These are phyloP conservation scores for Nemania sp. DNA, from an alignment of 2,329 filamentous ascomycete species.

Conservation along the genomic window DNA sequence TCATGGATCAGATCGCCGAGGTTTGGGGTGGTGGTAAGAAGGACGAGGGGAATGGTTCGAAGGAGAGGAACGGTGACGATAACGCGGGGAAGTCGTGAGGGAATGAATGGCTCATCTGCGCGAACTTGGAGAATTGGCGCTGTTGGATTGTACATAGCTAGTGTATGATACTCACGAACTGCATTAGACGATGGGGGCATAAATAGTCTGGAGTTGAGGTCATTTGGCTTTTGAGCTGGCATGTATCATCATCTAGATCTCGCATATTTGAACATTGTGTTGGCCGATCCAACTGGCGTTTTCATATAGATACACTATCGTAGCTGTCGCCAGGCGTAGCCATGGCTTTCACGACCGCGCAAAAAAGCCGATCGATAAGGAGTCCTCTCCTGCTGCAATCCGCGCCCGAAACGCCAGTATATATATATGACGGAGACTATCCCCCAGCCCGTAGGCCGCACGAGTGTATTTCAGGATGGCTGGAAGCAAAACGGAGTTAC, in stretches of 20 bases:
- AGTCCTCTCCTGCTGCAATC: too few species aligned
- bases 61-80: slow-evolving; percentile 37
- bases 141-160: slow-evolving; percentile 9
- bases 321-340: neutral
- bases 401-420: too few species aligned
- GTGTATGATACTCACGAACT: slow-evolving; percentile 20
- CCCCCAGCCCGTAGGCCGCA: too few species aligned
- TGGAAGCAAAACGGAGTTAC: too few species aligned
- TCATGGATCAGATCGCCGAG: slow-evolving; percentile 61
- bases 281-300: neutral
- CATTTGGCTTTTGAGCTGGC: neutral
- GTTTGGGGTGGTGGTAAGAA: slow-evolving; percentile 46
- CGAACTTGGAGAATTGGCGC: slow-evolving; percentile 25
- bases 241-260: slow-evolving; percentile 1
- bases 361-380: too few species aligned
- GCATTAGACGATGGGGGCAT: slow-evolving; percentile 2
- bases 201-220: slow-evolving; percentile 11
- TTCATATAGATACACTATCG: neutral
- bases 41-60: slow-evolving; percentile 37
- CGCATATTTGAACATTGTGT: slow-evolving; percentile 3
- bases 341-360: neutral
- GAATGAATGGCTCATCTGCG: slow-evolving; percentile 35
- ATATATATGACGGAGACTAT: too few species aligned
- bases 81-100: slow-evolving; percentile 27
- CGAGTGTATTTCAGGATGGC: too few species aligned